phyloP scores from a whole-genome alignment of 164 flowering plant genomes.

The Vitis cinerea region DNA sequence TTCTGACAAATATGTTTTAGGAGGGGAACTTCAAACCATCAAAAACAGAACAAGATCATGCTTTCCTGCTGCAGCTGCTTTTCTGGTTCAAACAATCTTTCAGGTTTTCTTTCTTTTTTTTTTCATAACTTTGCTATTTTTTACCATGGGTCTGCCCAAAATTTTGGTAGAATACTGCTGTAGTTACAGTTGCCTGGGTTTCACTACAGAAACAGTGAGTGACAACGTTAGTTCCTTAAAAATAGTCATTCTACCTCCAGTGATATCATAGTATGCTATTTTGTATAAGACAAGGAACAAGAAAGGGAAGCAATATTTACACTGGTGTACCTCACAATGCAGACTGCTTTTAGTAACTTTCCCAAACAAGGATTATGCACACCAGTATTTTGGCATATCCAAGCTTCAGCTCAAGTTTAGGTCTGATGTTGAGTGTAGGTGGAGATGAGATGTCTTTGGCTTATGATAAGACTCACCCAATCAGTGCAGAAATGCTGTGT shows the following conservation, averaged over 20 bases:
- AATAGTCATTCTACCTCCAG: not conserved
- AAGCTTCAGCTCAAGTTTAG: too few relatives aligned
- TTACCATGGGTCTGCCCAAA: conserved; percentile 1
- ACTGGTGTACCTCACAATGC: too few relatives aligned
- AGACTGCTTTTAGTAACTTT: too few relatives aligned
- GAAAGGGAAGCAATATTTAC: too few relatives aligned
- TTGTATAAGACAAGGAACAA: not conserved
- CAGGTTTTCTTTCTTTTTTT: conserved; percentile 48
- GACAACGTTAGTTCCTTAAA: not conserved
- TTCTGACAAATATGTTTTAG: conserved; percentile 40
- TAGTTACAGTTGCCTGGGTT: not conserved
- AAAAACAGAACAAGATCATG: conserved; percentile 71
- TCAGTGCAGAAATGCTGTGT: too few relatives aligned
- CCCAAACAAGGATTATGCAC: too few relatives aligned
- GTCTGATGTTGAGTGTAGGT: too few relatives aligned
- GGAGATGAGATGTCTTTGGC: too few relatives aligned
- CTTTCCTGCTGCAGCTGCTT: conserved; percentile 91
- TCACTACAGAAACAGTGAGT: not conserved
- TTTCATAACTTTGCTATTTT: conserved; percentile 5
- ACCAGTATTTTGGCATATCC: too few relatives aligned
- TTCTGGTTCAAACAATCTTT: conserved; percentile 93
- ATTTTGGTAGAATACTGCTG: not conserved
- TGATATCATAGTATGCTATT: not conserved
- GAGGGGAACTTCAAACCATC: conserved; percentile 86
- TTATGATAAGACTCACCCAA: too few relatives aligned